phyloP scores from a whole-genome alignment of 768 basidiomycete genomes.

The Heimioporus sp. region DNA sequence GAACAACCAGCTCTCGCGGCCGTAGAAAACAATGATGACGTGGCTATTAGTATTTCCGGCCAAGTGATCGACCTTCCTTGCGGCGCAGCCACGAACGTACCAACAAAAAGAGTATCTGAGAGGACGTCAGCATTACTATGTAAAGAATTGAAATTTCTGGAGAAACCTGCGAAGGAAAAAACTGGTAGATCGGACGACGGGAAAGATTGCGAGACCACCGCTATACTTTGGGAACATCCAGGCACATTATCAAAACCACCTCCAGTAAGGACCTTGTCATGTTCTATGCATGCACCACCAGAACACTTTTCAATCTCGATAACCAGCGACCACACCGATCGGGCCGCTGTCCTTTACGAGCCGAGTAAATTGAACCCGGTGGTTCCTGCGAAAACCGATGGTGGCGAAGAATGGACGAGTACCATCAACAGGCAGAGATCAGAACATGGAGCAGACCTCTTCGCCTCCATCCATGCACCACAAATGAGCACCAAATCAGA shows the following conservation, averaged over 20 bases:
- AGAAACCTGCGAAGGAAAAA: neutral
- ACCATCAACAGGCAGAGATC: neutral
- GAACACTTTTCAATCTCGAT: neutral
- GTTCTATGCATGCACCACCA: constrained; percentile 17
- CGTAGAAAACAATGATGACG: neutral
- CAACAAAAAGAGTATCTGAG: neutral
- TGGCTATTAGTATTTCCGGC: neutral
- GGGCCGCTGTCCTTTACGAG: neutral
- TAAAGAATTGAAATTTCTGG: neutral
- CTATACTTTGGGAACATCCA: neutral
- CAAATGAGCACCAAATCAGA: neutral
- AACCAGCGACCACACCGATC: neutral
- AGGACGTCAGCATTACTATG: neutral
- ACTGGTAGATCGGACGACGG: neutral
- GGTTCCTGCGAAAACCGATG: neutral
- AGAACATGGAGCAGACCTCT: neutral
- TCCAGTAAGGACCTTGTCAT: constrained; percentile 3
- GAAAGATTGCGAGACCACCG: neutral
- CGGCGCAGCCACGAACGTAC: neutral
- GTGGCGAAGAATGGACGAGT: neutral
- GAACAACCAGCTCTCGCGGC: neutral
- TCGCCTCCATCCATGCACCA: constrained; percentile 14
- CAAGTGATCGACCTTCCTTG: neutral
- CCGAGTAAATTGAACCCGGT: neutral
- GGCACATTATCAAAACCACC: neutral